Evolutionary conservation across 305 asterid species (phyloP), one percentile per base, ranked within the genome.

Genomic region (Striga hermonthica): DNA sequence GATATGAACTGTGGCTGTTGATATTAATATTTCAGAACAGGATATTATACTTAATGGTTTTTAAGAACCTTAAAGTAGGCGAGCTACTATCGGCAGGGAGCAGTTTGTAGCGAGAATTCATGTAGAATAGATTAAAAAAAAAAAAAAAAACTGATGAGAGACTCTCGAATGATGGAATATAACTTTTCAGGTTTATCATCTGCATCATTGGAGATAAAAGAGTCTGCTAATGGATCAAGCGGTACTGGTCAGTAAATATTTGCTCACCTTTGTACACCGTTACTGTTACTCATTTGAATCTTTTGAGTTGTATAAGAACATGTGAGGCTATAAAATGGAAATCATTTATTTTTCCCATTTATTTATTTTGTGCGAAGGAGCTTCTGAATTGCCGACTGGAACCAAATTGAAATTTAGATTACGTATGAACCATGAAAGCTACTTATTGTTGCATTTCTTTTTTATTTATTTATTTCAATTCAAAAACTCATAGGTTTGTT

Each of bases 151-250:
- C 8, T 15, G 13, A 1, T 47, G 9, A 4, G 13, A 37, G 15
- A 34, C 48, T 65, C 16, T 65, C 50, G 28, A 22, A 54, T 31
- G 31, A 49, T 34, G 52, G 54, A 64, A 69, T 56, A 64, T 74
- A 28, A 68, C 12, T 13, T 75, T 62, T 69, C 91, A 92, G 98
- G 98, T 53, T 64, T 89, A 69, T 92, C 98, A 56, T 84, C 97
- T 11, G 97, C 97, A 8, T 82, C 98, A 7, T 77, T 92, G 74
- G 86, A 87, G 80, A 89, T 92, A 69, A 76, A 71, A 60, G 88
- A 84, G 52, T 65, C 84, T 57, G 80, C 68, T 15, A 76, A 80
- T 71, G 90, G 81, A 76, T 74, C 87, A 44, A 72, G 75, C 69
- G 66, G 79, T 67, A 80, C 87, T 47, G 97, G 96, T 90, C 55